A percentile compares a stretch with the other conserved stretches of the same genome.
Evolutionary conservation across 2,329 filamentous ascomycete species (phyloP).

Genomic region (Pseudomassariella vexata): DNA sequence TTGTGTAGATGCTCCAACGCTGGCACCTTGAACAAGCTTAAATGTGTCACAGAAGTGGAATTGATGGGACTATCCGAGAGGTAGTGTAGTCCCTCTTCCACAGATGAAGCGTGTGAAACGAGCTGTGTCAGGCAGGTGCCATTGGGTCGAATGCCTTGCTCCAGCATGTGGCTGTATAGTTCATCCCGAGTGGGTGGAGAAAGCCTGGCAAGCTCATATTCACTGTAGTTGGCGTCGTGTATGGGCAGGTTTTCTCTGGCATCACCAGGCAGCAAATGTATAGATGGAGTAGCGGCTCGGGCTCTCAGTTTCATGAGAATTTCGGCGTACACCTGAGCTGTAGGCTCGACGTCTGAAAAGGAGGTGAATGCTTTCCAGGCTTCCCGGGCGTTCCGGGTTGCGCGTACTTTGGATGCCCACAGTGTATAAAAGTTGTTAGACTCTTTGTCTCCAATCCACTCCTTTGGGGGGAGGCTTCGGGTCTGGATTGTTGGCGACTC

Average conservation of each 20-base stretch:
- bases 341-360: constrained; percentile 18
- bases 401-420: constrained; percentile 52
- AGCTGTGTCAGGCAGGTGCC: constrained; percentile 49
- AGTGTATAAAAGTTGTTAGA: constrained; percentile 27
- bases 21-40: constrained; percentile 12
- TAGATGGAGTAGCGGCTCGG: constrained; percentile 17
- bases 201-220: constrained; percentile 60
- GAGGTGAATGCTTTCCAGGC: constrained; percentile 41
- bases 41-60: constrained; percentile 10
- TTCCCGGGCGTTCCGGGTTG: constrained; percentile 56
- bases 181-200: constrained; percentile 52
- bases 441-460: constrained; percentile 20
- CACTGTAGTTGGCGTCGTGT: constrained; percentile 51
- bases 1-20: constrained; percentile 15
- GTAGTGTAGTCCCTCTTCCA: constrained; percentile 42
- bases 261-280: constrained; percentile 51
- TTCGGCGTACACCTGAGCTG: constrained; percentile 49
- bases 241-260: constrained; percentile 47
- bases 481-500: constrained; percentile 55
- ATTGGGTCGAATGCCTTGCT: constrained; percentile 39
- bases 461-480: constrained; percentile 28
- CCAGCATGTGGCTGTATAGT: constrained; percentile 55
- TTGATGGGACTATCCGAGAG: constrained; percentile 37
- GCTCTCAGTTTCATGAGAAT: constrained; percentile 55
- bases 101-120: constrained; percentile 42